Evolutionary conservation across 208 protist species (phyloP).

Genomic region (Trypanosomatidae sp.): DNA sequence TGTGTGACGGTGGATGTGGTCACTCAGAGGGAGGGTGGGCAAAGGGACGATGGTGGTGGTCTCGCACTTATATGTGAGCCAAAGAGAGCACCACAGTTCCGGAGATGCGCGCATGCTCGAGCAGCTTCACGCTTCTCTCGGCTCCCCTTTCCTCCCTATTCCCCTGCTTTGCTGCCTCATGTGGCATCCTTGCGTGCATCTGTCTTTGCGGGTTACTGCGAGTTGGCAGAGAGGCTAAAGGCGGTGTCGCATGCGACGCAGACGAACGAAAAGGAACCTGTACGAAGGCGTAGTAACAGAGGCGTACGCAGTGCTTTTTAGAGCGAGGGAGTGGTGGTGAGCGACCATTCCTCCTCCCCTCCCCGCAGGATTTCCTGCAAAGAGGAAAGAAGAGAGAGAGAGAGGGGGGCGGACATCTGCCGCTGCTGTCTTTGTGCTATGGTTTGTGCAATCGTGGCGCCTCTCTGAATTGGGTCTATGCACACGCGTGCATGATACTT

Average conservation of each 20-base stretch:
- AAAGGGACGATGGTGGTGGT: background rate
- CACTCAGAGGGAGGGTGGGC: background rate
- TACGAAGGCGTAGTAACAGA: background rate
- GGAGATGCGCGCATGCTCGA: background rate
- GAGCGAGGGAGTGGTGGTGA: background rate
- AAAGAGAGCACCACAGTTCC: background rate
- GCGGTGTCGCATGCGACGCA: background rate
- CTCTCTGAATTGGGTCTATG: background rate
- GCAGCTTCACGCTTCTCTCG: background rate
- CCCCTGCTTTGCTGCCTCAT: too few relatives aligned
- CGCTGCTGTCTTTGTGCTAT: background rate
- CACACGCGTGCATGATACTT: background rate
- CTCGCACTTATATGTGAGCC: background rate
- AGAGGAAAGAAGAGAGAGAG: background rate
- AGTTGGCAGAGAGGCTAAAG: background rate
- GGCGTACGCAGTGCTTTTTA: background rate
- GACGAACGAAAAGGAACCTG: background rate
- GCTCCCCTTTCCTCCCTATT: background rate
- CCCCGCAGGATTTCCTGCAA: background rate
- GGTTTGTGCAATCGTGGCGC: background rate
- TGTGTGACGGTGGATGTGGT: background rate
- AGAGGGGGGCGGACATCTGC: too few relatives aligned
- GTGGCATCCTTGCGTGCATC: background rate
- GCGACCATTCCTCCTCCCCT: background rate
- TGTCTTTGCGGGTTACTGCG: background rate